Evolutionary conservation across 805 yeast genomes (phyloP).

Genomic region (Saturnispora galanensis): DNA sequence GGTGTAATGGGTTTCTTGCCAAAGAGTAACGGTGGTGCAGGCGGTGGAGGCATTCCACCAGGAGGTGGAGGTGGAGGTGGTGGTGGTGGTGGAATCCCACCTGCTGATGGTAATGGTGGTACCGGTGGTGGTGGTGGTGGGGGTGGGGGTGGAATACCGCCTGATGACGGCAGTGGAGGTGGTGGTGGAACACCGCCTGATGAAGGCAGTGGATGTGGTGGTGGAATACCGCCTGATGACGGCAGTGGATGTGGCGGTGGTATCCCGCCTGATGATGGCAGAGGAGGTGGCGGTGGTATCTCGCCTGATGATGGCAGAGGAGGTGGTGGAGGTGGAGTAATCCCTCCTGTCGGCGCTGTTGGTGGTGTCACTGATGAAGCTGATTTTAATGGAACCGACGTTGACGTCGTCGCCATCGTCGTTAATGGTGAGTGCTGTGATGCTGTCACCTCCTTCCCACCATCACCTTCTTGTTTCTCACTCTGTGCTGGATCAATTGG

Average conservation of each 20-base stretch:
- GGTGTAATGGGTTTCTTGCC: constrained; percentile 6
- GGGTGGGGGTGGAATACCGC: constrained; percentile 18
- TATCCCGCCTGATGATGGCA: constrained; percentile 17
- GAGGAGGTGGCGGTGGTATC: constrained; percentile 5
- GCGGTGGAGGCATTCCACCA: constrained; percentile 22
- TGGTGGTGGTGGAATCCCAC: constrained; percentile 25
- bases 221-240: neutral
- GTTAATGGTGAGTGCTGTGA: neutral
- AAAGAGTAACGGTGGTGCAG: constrained; percentile 23
- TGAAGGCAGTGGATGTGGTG: constrained; percentile 15
- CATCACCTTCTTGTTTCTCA: neutral
- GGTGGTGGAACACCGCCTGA: constrained; percentile 11
- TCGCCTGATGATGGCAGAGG: neutral
- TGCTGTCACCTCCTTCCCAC: neutral
- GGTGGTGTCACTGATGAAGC: neutral
- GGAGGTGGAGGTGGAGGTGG: constrained; percentile 14
- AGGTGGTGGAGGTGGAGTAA: neutral
- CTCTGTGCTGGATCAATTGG: constrained; percentile 20
- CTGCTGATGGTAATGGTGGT: constrained; percentile 24
- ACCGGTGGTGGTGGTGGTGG: constrained; percentile 24
- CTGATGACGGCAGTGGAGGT: constrained; percentile 18
- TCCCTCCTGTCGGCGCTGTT: neutral
- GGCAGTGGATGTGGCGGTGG: constrained; percentile 15
- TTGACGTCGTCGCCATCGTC: neutral
- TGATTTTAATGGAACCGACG: neutral